phyloP scores from a whole-genome alignment of 2,329 filamentous ascomycete species.

The Pseudovirgaria hyperparasitica region DNA sequence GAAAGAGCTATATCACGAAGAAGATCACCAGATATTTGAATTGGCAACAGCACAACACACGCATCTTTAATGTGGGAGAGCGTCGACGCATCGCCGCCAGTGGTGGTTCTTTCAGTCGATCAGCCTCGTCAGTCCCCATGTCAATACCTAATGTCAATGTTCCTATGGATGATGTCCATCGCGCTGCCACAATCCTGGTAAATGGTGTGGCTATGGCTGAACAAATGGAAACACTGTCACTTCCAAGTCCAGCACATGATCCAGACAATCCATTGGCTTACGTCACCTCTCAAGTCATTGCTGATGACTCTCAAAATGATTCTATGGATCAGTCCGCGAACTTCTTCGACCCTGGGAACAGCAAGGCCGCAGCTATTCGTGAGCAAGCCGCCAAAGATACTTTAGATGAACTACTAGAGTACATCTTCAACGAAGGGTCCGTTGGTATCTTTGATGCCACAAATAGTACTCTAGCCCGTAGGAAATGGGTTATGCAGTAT shows the following conservation, averaged over 20 bases:
- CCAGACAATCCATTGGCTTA: no score
- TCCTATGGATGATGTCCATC: slow-evolving; percentile 20
- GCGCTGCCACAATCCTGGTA: slow-evolving; percentile 44
- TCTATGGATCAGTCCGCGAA: slow-evolving; percentile 75
- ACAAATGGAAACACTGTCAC: slow-evolving; percentile 18
- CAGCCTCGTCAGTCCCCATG: no score
- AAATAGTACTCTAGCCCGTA: slow-evolving; percentile 82
- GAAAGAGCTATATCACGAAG: slow-evolving; percentile 98
- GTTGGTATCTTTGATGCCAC: slow-evolving; percentile 95
- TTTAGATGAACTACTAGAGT: slow-evolving; percentile 81
- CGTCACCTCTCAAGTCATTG: slow-evolving; percentile 8
- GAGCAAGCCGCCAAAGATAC: slow-evolving; percentile 91
- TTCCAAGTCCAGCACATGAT: slow-evolving; percentile 14
- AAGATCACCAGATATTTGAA: slow-evolving; percentile 91
- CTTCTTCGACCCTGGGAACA: slow-evolving; percentile 89
- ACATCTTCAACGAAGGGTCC: slow-evolving; percentile 72
- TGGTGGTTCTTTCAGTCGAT: slow-evolving; percentile 22
- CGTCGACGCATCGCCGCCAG: slow-evolving; percentile 68
- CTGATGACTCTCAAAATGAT: slow-evolving; percentile 27
- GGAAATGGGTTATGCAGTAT: slow-evolving; percentile 70
- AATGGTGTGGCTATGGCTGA: slow-evolving; percentile 38
- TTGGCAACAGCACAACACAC: slow-evolving; percentile 92
- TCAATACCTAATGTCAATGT: no score
- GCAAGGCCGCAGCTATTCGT: slow-evolving; percentile 65
- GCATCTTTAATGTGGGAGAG: slow-evolving; percentile 96